Base-by-base conservation (phyloP, 768 basidiomycete genomes). In the Thelephora aurantiotincta region DNA sequence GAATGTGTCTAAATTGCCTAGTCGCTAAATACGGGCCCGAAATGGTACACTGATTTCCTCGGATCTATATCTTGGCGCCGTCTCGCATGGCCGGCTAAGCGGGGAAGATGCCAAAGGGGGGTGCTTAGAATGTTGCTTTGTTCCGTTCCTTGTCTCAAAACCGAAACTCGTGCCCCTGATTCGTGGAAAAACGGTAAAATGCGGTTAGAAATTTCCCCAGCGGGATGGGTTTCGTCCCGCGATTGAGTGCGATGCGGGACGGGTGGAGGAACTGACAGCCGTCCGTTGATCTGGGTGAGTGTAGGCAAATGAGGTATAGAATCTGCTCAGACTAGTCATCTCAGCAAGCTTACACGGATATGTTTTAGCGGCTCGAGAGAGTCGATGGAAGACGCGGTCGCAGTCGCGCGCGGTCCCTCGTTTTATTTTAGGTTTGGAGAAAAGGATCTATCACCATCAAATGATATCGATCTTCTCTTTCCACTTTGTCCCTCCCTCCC, bases 81-180 rank as follows among this genome's bases (percentile, higher is more conserved):
- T 44, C 42, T 42, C 48, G 18, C 45, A 33, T 45, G 38, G 35
- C 43, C 14, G 30, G 43, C 35, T 33, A 45, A 12, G 38, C 33
- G 16, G 38, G 41, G 14, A 14, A 37, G 43, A 46, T 46, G 34
- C 42, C 44, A 33, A 42, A 45, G 14, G 35, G 37, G 43, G 20
- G 42, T 33, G 48, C 26, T 47, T 36, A 36, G 41, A 20, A 41
- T 47, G 35, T 33, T 33, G 45, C 43, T 47, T 50, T 38, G 46
- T 6, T 42, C 11, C 42, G 46, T 33, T 33, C 43, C 33, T 35
- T 37, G 47, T 30, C 18, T 13, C 11, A 18, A 33, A 44, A 45
- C 38, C 38, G 50, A 35, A 48, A 46, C 44, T 51, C n/a, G 43
- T 44, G 48, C 44, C 50, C 41, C 30, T 19, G 35, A 22, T 44